Evolutionary conservation across 1,139 yeast genomes (phyloP), one percentile per base, ranked within the genome.

Genomic region (Kodamaea ohmeri): DNA sequence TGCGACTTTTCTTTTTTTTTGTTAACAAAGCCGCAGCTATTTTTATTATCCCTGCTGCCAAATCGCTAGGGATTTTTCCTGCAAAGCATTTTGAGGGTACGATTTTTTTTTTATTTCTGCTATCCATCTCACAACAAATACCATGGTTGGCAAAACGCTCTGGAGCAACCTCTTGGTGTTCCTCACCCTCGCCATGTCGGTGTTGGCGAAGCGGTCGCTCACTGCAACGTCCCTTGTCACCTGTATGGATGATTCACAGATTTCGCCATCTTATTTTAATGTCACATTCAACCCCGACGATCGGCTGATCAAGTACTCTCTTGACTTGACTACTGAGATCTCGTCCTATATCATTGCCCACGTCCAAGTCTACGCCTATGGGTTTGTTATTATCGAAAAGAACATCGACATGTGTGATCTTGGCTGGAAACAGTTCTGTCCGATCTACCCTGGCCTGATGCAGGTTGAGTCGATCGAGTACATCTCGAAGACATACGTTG

Each of bases 401-500:
- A 54, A 56, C 4, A 60, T 83, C 36, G 74, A 83, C 49, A 53
- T 81, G 48, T 84, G 94, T 63, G 35, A 51, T 14, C 55, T 82
- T 42, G 79, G 78, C 16, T 81, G 89, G 86, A 83, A 81, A 53
- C 92, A 84, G 60, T 83, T 84, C 53, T 84, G 94, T 62, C 92
- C 92, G 1, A 57, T 84, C 30, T 79, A 67, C 48, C 88, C 92
- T 0, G 92, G 92, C 17, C 57, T 76, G 18, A 71, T 84, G 53
- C 83, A 81, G 52, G 71, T 84, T 33, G 83, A 83, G 44, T 77
- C 88, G 30, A 63, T 81, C 42, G 73, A 80, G 56, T 78, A 80
- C 49, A 70, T 84, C 37, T 59, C 72, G 28, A 46, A 61, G 13
- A 49, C 53, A 5, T 76, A 76, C 48, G 74, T 69, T 14, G 53